Evolutionary conservation across 176 grass and related monocot genomes (phyloP).

Genomic region (Areca catechu): DNA sequence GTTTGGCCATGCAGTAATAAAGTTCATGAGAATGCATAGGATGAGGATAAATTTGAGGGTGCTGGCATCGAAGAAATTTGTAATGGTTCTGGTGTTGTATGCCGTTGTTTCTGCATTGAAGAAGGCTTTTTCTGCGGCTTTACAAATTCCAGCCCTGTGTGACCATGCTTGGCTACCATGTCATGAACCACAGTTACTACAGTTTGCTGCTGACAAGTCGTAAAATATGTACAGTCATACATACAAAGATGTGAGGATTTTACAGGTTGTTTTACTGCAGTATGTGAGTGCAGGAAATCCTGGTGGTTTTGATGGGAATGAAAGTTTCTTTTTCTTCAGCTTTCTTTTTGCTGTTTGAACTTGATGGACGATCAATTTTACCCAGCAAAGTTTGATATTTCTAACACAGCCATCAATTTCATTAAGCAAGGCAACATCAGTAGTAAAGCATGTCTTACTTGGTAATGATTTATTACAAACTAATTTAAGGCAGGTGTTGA

Average conservation of each 20-base stretch:
- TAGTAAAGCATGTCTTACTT: too few relatives aligned
- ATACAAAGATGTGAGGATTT: background rate
- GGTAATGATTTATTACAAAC: too few relatives aligned
- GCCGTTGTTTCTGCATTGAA: constrained; percentile 20
- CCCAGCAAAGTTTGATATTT: too few relatives aligned
- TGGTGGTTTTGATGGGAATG: too few relatives aligned
- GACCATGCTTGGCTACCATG: background rate
- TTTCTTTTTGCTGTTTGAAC: too few relatives aligned
- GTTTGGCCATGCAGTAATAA: constrained; percentile 31
- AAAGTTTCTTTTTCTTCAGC: too few relatives aligned
- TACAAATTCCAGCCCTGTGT: constrained; percentile 3
- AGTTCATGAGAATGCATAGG: constrained; percentile 43
- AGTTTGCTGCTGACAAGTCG: constrained; percentile 6
- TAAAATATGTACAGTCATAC: constrained; percentile 27
- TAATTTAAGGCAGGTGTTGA: too few relatives aligned
- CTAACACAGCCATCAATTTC: too few relatives aligned
- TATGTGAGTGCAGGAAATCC: too few relatives aligned
- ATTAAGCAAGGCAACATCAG: too few relatives aligned
- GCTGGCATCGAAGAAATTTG: constrained; percentile 59
- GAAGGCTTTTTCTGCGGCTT: constrained; percentile 12
- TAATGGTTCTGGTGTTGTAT: constrained; percentile 26
- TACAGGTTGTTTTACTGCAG: too few relatives aligned
- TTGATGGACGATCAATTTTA: too few relatives aligned
- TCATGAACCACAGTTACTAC: constrained; percentile 9
- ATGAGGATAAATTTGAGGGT: constrained; percentile 75